These are phyloP conservation scores for Wickerhamiella sergipiensis DNA, from an alignment of 805 yeast species.

Conservation along the genomic window DNA sequence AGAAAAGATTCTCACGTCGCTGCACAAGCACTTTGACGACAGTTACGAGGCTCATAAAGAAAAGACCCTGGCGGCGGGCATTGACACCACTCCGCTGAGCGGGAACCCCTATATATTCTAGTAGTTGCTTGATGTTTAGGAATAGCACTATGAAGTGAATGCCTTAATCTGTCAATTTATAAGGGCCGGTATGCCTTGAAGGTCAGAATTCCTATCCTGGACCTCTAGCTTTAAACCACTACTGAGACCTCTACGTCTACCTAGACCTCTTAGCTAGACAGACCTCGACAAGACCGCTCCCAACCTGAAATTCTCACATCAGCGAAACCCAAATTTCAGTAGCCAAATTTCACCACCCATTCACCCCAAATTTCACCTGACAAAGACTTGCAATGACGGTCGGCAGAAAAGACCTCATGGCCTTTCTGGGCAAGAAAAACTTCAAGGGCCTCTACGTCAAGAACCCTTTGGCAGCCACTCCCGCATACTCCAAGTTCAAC, in stretches of 20 bases:
- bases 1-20: conserved; percentile 27
- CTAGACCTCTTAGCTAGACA: too few relatives aligned
- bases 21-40: neutral
- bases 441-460: conserved; percentile 66
- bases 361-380: neutral
- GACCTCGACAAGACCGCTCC: too few relatives aligned
- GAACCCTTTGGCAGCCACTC: conserved; percentile 46
- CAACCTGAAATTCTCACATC: too few relatives aligned
- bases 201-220: too few relatives aligned
- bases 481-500: conserved; percentile 52
- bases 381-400: conserved; percentile 10
- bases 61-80: conserved; percentile 14
- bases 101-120: conserved; percentile 15
- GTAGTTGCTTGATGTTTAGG: too few relatives aligned
- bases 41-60: conserved; percentile 9
- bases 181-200: too few relatives aligned
- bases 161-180: too few relatives aligned
- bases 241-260: too few relatives aligned
- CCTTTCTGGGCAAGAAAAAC: conserved; percentile 73
- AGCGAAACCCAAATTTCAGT: too few relatives aligned
- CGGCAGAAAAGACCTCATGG: conserved; percentile 32
- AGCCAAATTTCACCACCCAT: neutral
- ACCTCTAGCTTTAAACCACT: too few relatives aligned
- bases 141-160: too few relatives aligned
- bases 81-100: conserved; percentile 8